Evolutionary conservation across 2,329 filamentous ascomycete genomes (phyloP), one percentile per base, ranked within the genome.

Genomic region (Beauveria caledonica): DNA sequence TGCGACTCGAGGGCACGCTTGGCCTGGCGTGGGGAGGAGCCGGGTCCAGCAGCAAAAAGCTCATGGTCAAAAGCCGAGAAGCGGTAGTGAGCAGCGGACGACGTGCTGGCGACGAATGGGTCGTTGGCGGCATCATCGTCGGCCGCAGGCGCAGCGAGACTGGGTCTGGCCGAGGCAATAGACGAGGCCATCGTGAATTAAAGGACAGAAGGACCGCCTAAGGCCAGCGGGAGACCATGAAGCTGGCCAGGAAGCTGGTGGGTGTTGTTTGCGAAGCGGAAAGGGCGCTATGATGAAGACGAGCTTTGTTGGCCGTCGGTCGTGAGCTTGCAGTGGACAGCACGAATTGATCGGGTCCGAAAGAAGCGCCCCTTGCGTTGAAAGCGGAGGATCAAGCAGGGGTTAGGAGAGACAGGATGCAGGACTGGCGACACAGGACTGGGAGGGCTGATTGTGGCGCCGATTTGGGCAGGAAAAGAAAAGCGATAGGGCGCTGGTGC

Each of bases 1-100:
- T 97, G 94, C 56, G 92, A 91, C 73, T 96, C 88, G 49, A 99
- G 80, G 49, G 92, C 92, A 65, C 89, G 87, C 74, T 90, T 96
- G 45, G 92, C 90, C 70, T 97, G 92, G 60, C 86, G 85, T 10
- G 93, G 91, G 1, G 93, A 96, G 29, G 89, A 77, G 59, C 76
- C 78, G n/a, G 90, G 84, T 65, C 89, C 89, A 23, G 93, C 78
- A 42, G 87, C 87, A 72, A 95, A 92, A 29, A 90, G 77, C 56
- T 93, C 86, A 53, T 85, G 84, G 72, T 96, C 91, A 71, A 96
- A 95, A 64, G 85, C 83, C 60, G 90, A 92, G 73, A 90, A 94
- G 65, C 92, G 87, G 65, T 92, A 84, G 63, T 80, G 79, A 36
- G 72, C 72, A 27, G 77, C 68, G 45, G 74, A 76, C 25, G 78